Evolutionary conservation across 2,329 filamentous ascomycete species (phyloP), one percentile per base, ranked within the genome.

Genomic region (Pseudogymnoascus sp.): DNA sequence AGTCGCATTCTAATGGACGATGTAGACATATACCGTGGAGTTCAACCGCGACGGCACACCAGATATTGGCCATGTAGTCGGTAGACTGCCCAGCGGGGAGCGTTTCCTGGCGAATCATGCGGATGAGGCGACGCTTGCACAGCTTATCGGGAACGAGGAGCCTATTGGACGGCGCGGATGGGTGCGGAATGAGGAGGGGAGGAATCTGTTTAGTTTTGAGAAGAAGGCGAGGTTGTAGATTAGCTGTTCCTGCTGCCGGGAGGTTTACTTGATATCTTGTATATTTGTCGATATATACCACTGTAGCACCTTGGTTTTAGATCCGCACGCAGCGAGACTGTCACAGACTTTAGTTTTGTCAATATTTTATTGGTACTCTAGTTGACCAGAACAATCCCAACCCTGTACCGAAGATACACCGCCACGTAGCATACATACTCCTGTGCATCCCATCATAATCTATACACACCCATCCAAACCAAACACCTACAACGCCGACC

Each of bases 11-110:
- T 56, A 33, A 56, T n/a, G 3, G 16, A 56, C 2, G 1, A 28
- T 59, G 31, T 65, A 85, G 81, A 86, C 84, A 8, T 87, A 86
- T 62, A 87, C 84, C 0, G 81, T 86, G 1, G 80, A 85, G 60
- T 87, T 81, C 68, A 73, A 75, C 26, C 77, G 84, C 3, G 76
- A 81, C 62, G 82, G 81, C 3, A 75, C 69, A 0, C 82, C 84
- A 0, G 62, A 72, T 12, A 70, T 71, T 31, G 84, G 79, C 1
- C 78, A 80, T 69, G 73, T 87, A 2, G 75, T 87, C 0, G 84
- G 84, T 0, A 75, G 81, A 33, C 66, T 87, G 62, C 69, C 67
- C 0, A 79, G 74, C 62, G 76, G 75, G 0, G 74, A 78, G 62
- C 76, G 84, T 0, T 85, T 87, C 66, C 64, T 87, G 3, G 83